Percentiles rank a stretch among this genome's conserved stretches.
Conservation (phyloP, 1,284 basidiomycete species). For the Prillingera fragicola region DNA sequence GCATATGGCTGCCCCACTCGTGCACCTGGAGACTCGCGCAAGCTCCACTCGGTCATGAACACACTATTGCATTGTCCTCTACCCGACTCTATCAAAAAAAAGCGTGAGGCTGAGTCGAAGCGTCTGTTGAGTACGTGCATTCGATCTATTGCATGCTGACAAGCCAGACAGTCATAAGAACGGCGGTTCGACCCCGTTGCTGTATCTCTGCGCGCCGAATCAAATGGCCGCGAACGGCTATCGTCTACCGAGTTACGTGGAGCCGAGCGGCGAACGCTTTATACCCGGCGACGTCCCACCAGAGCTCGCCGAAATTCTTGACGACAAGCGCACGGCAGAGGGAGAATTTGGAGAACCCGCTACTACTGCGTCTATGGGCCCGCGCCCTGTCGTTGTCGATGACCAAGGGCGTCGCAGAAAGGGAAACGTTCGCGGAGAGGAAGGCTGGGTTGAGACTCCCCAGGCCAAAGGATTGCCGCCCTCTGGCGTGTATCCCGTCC, state of each 20-base stretch:
- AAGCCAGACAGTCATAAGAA: constrained; percentile 7
- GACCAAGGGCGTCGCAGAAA: constrained; percentile 12
- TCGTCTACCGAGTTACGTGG: constrained; percentile 71
- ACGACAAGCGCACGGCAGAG: background rate
- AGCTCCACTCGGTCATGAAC: constrained; percentile 78
- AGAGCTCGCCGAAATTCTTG: constrained; percentile 8
- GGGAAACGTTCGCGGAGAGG: constrained; percentile 58
- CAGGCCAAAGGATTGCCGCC: constrained; percentile 39
- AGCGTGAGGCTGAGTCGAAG: constrained; percentile 54
- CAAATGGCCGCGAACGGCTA: constrained; percentile 91
- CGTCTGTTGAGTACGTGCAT: constrained; percentile 4
- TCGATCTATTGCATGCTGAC: constrained; percentile 1
- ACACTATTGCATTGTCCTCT: constrained; percentile 74
- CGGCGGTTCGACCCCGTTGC: constrained; percentile 50
- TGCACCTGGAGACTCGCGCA: constrained; percentile 75
- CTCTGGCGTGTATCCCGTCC: constrained; percentile 36
- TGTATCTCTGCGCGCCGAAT: constrained; percentile 67
- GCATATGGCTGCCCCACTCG: constrained; percentile 83
- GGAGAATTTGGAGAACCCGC: constrained; percentile 3
- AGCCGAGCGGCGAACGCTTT: constrained; percentile 31
- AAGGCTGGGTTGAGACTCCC: constrained; percentile 64
- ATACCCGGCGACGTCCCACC: constrained; percentile 28
- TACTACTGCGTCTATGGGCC: background rate
- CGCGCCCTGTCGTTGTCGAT: constrained; percentile 8
- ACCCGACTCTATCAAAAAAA: constrained; percentile 62